Percentiles rank a stretch among this genome's conserved stretches.
These are phyloP conservation scores for Leccinum pachyderme DNA, from an alignment of 1,284 basidiomycete genomes.

Conservation along the genomic window DNA sequence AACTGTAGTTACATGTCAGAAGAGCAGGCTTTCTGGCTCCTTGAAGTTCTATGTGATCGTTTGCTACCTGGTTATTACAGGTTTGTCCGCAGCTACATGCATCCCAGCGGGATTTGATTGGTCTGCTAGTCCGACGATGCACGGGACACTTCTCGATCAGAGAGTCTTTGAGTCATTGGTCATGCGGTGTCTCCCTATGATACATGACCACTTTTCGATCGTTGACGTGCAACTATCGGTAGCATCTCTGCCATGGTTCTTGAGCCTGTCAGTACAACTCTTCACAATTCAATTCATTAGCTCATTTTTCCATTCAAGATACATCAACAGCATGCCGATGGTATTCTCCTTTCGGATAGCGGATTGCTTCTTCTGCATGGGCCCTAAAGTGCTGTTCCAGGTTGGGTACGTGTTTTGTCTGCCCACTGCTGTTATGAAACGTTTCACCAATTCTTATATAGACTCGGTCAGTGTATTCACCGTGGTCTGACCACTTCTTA, in stretches of 20 bases:
- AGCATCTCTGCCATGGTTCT: constrained; percentile 97
- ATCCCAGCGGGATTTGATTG: constrained; percentile 3
- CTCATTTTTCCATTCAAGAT: constrained; percentile 45
- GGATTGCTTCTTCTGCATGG: constrained; percentile 99
- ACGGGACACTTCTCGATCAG: constrained; percentile 96
- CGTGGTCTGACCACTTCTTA: constrained; percentile 7
- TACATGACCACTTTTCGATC: constrained; percentile 88
- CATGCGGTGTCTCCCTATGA: constrained; percentile 83
- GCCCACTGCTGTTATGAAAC: not conserved
- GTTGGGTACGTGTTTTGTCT: constrained; percentile 66
- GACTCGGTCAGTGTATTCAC: constrained; percentile 41
- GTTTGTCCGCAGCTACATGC: constrained; percentile 43
- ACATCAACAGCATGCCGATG: constrained; percentile 99
- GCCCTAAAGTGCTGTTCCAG: constrained; percentile 97
- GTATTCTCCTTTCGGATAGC: constrained; percentile 98
- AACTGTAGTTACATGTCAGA: constrained; percentile 90
- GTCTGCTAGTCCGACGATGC: constrained; percentile 85
- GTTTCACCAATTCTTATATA: constrained; percentile 24
- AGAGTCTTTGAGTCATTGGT: constrained; percentile 98
- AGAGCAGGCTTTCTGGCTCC: constrained; percentile 97
- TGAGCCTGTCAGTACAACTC: constrained; percentile 68
- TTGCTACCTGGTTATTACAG: constrained; percentile 97
- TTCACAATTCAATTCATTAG: not conserved
- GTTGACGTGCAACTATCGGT: constrained; percentile 98
- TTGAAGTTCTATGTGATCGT: constrained; percentile 94